Conservation (phyloP, 2,329 filamentous ascomycete species). For the Trichoderma polysporum region DNA sequence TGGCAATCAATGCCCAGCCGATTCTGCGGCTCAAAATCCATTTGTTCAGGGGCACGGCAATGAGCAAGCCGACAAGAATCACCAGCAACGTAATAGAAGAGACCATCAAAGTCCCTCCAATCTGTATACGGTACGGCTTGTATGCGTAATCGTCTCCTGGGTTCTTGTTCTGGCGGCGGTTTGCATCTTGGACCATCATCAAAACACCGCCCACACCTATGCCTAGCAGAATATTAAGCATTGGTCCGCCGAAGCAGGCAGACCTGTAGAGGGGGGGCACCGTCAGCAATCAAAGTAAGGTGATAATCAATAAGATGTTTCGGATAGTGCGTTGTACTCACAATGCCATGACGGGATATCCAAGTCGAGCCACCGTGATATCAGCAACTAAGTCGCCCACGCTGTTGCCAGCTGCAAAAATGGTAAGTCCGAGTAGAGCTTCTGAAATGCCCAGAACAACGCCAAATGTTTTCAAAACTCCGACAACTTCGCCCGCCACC, state of each 20-base stretch:
- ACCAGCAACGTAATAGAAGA: conserved; percentile 80
- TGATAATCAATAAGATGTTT: neutral
- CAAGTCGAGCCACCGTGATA: conserved; percentile 87
- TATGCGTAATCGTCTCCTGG: conserved; percentile 65
- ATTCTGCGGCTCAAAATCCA: conserved; percentile 84
- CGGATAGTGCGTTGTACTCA: conserved; percentile 39
- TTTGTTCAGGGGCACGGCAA: conserved; percentile 78
- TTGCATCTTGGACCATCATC: conserved; percentile 74
- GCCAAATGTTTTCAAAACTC: conserved; percentile 87
- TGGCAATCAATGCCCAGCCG: conserved; percentile 72
- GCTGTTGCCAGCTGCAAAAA: conserved; percentile 96
- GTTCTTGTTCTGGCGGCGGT: conserved; percentile 64
- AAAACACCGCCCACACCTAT: conserved; percentile 90
- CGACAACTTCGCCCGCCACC: conserved; percentile 93
- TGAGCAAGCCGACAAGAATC: conserved; percentile 74
- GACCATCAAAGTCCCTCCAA: conserved; percentile 82
- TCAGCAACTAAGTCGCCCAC: conserved; percentile 92
- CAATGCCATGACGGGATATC: conserved; percentile 93
- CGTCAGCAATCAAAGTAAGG: neutral
- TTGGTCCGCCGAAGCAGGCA: conserved; percentile 95
- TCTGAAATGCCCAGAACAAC: conserved; percentile 92
- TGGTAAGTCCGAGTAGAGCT: conserved; percentile 88
- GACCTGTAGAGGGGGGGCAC: conserved; percentile 48
- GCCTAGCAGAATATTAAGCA: conserved; percentile 94
- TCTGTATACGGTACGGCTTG: conserved; percentile 76